Percentiles rank a stretch among this genome's conserved stretches.
phyloP scores from a whole-genome alignment of 2,329 filamentous ascomycete genomes.

The Colletotrichum sp. region DNA sequence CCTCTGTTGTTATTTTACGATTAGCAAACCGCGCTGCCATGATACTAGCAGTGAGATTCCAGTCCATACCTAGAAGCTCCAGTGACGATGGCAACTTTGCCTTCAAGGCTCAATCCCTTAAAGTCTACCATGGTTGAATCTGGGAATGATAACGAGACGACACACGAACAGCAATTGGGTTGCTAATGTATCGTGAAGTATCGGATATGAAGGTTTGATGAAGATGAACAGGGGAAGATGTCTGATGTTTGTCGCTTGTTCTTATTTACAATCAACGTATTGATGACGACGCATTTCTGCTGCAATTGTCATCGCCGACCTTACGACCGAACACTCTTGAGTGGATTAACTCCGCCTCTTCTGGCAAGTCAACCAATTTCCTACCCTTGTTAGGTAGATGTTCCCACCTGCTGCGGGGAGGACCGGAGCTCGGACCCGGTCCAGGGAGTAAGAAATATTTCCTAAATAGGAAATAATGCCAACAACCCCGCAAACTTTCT shows the following conservation, averaged over 20 bases:
- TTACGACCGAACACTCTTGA: not conserved
- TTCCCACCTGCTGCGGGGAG: not conserved
- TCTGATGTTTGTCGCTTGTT: not conserved
- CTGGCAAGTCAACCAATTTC: not conserved
- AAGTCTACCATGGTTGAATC: slow-evolving; percentile 10
- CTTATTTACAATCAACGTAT: not conserved
- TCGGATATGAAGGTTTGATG: not conserved
- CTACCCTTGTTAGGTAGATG: not conserved
- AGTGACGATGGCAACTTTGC: slow-evolving; percentile 21
- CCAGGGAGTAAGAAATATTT: not conserved
- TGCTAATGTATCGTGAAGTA: not conserved
- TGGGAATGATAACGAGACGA: not conserved
- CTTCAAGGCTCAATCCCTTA: slow-evolving; percentile 24
- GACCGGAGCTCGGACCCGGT: not conserved
- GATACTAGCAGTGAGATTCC: not conserved
- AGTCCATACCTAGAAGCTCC: slow-evolving; percentile 17
- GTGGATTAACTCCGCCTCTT: not conserved
- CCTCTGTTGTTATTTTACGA: not conserved
- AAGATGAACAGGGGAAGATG: not conserved
- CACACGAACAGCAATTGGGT: not conserved
- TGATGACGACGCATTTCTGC: not conserved
- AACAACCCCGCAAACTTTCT: not conserved
- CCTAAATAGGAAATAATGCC: not conserved
- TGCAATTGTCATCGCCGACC: not conserved
- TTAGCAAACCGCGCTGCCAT: not conserved